phyloP scores from a whole-genome alignment of 2,329 filamentous ascomycete genomes.

The Didymella pomorum region DNA sequence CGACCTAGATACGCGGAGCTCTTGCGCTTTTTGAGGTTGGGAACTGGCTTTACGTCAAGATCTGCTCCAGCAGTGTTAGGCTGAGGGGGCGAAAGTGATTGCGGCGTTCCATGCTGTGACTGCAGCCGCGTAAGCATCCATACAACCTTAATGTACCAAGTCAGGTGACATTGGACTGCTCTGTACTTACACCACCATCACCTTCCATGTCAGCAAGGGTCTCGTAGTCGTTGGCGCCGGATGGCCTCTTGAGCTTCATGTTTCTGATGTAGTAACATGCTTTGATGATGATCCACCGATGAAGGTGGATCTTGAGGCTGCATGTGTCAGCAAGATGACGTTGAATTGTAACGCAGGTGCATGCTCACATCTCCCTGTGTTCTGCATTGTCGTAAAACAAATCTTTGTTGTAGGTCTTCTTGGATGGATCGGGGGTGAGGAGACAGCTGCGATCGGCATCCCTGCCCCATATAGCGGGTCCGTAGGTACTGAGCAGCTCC shows the following conservation, averaged over 20 bases:
- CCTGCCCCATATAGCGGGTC: conserved; percentile 47
- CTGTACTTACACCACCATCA: conserved; percentile 32
- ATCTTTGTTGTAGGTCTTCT: conserved; percentile 48
- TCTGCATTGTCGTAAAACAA: conserved; percentile 45
- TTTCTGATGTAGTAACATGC: conserved; percentile 51
- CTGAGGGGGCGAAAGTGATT: conserved; percentile 38
- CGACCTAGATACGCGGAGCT: conserved; percentile 36
- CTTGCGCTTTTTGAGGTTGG: conserved; percentile 45
- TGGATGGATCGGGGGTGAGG: conserved; percentile 42
- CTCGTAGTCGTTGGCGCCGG: conserved; percentile 42
- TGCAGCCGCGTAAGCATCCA: conserved; percentile 29
- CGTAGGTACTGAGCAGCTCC: conserved; percentile 42
- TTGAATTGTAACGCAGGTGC: no score
- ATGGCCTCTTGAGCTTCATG: conserved; percentile 48
- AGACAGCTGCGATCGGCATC: conserved; percentile 46
- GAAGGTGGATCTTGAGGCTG: conserved; percentile 48
- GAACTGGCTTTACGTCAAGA: conserved; percentile 31
- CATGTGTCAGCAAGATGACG: neutral
- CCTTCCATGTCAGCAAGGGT: conserved; percentile 43
- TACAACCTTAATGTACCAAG: neutral
- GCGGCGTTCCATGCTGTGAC: conserved; percentile 44
- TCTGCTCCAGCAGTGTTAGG: conserved; percentile 32
- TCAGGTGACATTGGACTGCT: conserved; percentile 22
- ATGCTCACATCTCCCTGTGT: conserved; percentile 44
- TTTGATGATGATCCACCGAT: conserved; percentile 52